Conservation (phyloP, 371 early-diverging fungal genomes). For the Syncephalastrum racemosum region DNA sequence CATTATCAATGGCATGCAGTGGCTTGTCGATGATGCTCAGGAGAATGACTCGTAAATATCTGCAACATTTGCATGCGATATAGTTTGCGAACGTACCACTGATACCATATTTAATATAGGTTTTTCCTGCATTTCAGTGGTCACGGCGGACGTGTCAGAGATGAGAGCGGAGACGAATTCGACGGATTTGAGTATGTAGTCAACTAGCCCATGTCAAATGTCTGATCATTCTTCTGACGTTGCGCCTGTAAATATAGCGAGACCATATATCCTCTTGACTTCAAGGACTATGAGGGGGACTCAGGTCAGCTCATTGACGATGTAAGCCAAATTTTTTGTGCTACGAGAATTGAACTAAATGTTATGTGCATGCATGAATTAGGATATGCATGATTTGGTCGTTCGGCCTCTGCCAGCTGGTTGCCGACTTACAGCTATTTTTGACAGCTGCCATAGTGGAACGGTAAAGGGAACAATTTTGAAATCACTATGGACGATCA, state of each 20-base stretch:
- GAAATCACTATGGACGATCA: too few species aligned
- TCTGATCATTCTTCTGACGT: neutral
- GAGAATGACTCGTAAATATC: slow-evolving; percentile 77
- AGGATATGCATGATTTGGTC: slow-evolving; percentile 76
- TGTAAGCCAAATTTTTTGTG: slow-evolving; percentile 23
- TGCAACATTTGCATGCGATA: slow-evolving; percentile 9
- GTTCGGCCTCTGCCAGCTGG: slow-evolving; percentile 84
- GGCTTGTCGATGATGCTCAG: slow-evolving; percentile 83
- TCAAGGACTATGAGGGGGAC: slow-evolving; percentile 35
- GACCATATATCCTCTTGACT: slow-evolving; percentile 82
- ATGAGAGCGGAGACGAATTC: slow-evolving; percentile 81
- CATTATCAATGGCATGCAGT: slow-evolving; percentile 84
- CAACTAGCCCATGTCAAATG: neutral
- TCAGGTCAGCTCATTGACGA: slow-evolving; percentile 90
- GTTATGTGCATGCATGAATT: neutral
- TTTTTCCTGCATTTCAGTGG: slow-evolving; percentile 91
- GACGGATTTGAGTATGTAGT: slow-evolving; percentile 64
- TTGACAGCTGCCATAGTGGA: slow-evolving; percentile 88
- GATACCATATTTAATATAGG: slow-evolving; percentile 19
- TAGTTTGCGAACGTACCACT: neutral
- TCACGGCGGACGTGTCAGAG: slow-evolving; percentile 77
- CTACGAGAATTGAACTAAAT: too few species aligned
- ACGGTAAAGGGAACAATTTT: slow-evolving; percentile 35
- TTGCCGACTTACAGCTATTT: slow-evolving; percentile 80
- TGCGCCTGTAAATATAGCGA: slow-evolving; percentile 16